Evolutionary conservation across 306 rosid species (phyloP), one percentile per base, ranked within the genome.

Genomic region (Fragaria ananassa): DNA sequence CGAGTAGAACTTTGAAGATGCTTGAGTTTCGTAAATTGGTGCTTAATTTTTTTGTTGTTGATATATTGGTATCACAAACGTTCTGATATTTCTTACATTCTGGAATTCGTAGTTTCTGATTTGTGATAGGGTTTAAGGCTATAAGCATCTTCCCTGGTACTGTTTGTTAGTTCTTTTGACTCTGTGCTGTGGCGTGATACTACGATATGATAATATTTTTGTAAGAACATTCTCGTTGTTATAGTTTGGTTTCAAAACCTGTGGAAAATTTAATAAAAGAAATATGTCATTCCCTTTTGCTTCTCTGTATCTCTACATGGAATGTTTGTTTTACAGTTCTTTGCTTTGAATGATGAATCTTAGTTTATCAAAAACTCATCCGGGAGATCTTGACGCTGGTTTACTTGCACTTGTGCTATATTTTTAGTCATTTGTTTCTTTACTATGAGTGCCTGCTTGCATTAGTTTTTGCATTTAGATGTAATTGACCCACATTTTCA

Each of bases 401-500:
- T 63, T 63, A 17, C 45, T 63, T 14, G 18, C 21, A 6, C 11
- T 63, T 63, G 44, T 15, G 68, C 45, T 0, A 2, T 34, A 63
- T 31, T 13, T 62, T 15, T 29, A 29, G 68, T 62, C 45, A 2
- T 18, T 63, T 3, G 11, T 34, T 31, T 9, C 15, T 10, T 19
- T 39, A 4, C 49, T 37, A 2, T n/a, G 10, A 37, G 50, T 66
- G 70, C 50, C 49, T 25, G 39, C 49, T 57, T 46, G 12, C 19
- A 15, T 66, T 66, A 19, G 18, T 25, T 60, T 53, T 73, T 47
- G 60, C 45, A 27, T 37, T 7, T 19, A 21, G 63, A 34, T 37
- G 27, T 10, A 34, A 44, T 74, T 65, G 66, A 72, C 39, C 27
- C 10, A 14, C 14, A 4, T 53, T 70, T 83, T 67, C 71, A 72